Percentiles rank a stretch among this genome's conserved stretches.
Evolutionary conservation across 2,329 filamentous ascomycete species (phyloP).

Genomic region (Phialophora verrucosa): DNA sequence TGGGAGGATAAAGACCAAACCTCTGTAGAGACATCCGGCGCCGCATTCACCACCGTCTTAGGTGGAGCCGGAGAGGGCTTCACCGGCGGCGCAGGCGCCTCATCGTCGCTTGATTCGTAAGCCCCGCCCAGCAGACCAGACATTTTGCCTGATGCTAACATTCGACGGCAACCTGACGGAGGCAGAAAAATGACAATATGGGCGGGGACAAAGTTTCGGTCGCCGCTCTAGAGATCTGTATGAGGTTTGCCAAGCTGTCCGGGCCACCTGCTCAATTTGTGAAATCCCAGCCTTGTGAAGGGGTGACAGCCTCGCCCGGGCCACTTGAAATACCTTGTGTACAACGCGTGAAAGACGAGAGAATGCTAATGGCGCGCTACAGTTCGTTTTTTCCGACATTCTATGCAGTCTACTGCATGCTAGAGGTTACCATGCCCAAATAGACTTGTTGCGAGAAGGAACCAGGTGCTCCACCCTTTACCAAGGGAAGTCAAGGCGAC

Average conservation of each 20-base stretch:
- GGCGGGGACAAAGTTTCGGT: background rate
- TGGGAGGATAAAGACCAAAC: constrained; percentile 54
- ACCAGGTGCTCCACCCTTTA: no score
- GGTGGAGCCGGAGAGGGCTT: constrained; percentile 40
- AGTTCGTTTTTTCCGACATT: background rate
- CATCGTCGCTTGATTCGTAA: constrained; percentile 59
- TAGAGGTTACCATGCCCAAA: background rate
- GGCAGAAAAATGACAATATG: background rate
- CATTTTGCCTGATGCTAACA: constrained; percentile 41
- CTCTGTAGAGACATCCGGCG: constrained; percentile 62
- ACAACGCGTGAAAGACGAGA: background rate
- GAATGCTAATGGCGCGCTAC: background rate
- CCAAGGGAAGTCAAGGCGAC: background rate
- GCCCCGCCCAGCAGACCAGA: constrained; percentile 51
- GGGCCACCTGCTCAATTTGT: background rate
- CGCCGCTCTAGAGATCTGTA: background rate
- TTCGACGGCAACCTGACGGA: background rate
- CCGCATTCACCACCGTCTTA: constrained; percentile 53
- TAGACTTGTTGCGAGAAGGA: background rate
- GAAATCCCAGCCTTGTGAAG: constrained; percentile 6
- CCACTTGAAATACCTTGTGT: background rate
- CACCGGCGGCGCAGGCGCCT: constrained; percentile 40
- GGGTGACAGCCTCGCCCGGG: constrained; percentile 1
- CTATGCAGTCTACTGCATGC: background rate
- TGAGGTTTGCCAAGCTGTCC: constrained; percentile 19